Conservation (phyloP, 805 yeast species). For the Pichia phayaonensis region DNA sequence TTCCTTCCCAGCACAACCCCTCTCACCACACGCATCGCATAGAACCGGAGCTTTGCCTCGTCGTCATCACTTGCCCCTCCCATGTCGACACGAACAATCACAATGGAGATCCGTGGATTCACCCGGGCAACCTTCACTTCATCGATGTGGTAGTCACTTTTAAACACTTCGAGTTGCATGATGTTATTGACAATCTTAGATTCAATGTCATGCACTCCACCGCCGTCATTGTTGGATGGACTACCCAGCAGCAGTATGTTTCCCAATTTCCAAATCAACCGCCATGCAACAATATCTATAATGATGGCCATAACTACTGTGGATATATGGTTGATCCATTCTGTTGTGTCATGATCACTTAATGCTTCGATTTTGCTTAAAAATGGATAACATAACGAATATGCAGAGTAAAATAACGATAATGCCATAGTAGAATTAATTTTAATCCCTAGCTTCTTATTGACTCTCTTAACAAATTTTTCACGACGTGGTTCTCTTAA, state of each 20-base stretch:
- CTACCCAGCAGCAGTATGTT: conserved; percentile 45
- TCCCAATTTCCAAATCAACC: conserved; percentile 43
- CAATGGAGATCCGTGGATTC: conserved; percentile 51
- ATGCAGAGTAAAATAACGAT: conserved; percentile 29
- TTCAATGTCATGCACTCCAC: conserved; percentile 31
- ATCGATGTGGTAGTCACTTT: conserved; percentile 39
- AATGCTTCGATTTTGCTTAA: background rate
- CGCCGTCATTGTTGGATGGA: conserved; percentile 40
- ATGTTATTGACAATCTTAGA: conserved; percentile 38
- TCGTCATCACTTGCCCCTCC: conserved; percentile 68
- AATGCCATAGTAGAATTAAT: conserved; percentile 37
- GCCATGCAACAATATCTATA: conserved; percentile 21
- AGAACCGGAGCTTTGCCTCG: conserved; percentile 48
- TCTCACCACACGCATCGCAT: conserved; percentile 36
- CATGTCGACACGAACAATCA: conserved; percentile 50
- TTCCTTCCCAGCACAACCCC: conserved; percentile 22
- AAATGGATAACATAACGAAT: conserved; percentile 26
- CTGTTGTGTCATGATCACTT: conserved; percentile 10
- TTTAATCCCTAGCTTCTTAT: conserved; percentile 8
- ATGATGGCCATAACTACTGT: conserved; percentile 20
- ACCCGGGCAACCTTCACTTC: conserved; percentile 52
- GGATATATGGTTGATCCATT: conserved; percentile 19
- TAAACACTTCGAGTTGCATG: conserved; percentile 43
- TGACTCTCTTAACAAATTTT: conserved; percentile 3
- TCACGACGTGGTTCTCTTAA: conserved; percentile 19